Evolutionary conservation across 2,329 filamentous ascomycete genomes (phyloP).

Genomic region (Fusarium tjaetaba): DNA sequence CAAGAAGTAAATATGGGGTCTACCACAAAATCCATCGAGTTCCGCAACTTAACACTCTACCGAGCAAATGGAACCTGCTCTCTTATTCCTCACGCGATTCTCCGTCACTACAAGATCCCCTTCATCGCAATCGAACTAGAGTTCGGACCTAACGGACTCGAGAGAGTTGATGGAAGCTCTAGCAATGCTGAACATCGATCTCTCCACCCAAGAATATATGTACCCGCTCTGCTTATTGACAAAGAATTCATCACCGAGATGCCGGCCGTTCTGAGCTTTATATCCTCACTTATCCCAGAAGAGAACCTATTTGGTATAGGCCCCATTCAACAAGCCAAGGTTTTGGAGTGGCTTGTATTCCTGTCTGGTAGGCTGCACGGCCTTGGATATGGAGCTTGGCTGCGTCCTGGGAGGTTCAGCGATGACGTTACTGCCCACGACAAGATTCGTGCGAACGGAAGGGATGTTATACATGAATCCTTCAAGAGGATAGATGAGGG

Average conservation of each 20-base stretch:
- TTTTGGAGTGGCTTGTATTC: constrained; percentile 48
- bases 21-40: neutral
- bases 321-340: constrained; percentile 36
- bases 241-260: constrained; percentile 47
- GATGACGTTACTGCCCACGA: constrained; percentile 19
- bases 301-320: constrained; percentile 37
- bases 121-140: constrained; percentile 38
- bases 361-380: constrained; percentile 48
- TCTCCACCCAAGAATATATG: constrained; percentile 46
- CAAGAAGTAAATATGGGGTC: neutral
- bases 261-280: constrained; percentile 47
- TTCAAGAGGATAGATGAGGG: constrained; percentile 14
- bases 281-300: constrained; percentile 39
- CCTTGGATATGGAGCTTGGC: constrained; percentile 40
- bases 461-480: neutral
- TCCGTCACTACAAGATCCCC: constrained; percentile 45
- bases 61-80: constrained; percentile 45
- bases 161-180: constrained; percentile 47
- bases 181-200: constrained; percentile 42
- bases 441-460: constrained; percentile 6
- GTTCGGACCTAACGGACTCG: constrained; percentile 18
- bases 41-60: constrained; percentile 45
- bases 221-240: constrained; percentile 47
- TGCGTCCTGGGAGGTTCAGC: constrained; percentile 43
- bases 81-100: constrained; percentile 43